Evolutionary conservation across 1,139 yeast species (phyloP), one percentile per base, ranked within the genome.

Genomic region (Groenewaldozyma auringiensis): DNA sequence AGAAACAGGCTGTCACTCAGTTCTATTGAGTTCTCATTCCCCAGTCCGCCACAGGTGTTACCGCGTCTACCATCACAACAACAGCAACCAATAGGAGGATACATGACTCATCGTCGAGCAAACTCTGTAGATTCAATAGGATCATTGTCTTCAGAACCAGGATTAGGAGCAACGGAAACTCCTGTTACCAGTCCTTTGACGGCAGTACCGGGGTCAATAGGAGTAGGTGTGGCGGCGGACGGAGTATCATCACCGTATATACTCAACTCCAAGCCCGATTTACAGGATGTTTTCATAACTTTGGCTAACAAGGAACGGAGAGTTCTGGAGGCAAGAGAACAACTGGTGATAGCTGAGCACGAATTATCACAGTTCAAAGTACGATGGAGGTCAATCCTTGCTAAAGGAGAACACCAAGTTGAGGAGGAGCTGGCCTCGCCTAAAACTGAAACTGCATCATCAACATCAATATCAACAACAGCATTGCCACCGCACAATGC

Each of bases 301-400:
- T 56, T 65, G 48, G 69, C 69, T 21, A 55, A 57, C 49, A 64
- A 65, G 46, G 68, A 65, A 47, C 59, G 69, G 8, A 56, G 60
- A 21, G 67, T 64, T 21, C 55, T 65, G 27, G 69, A 65, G 49
- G 67, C 68, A 13, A 53, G 54, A 21, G 67, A 65, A 45, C 54
- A 48, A 21, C 56, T 63, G 33, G 47, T 43, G 25, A 53, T 52
- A n/a, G 63, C 64, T 6, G 58, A 59, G 40, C 46, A 45, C 25
- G 64, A 60, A 42, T 52, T 61, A 42, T 31, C 49, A 17, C 49
- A 46, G 22, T 60, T 60, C 47, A 55, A 53, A 37, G 32, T 35
- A 31, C 48, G 50, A 25, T 60, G 62, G 61, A 51, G 51, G 25
- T 45, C 53, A 17, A 54, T 59, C 11, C 50, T 60, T 37, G 38